Conservation (phyloP, 345 rosid genomes). For the Dipteronia dyeriana region DNA sequence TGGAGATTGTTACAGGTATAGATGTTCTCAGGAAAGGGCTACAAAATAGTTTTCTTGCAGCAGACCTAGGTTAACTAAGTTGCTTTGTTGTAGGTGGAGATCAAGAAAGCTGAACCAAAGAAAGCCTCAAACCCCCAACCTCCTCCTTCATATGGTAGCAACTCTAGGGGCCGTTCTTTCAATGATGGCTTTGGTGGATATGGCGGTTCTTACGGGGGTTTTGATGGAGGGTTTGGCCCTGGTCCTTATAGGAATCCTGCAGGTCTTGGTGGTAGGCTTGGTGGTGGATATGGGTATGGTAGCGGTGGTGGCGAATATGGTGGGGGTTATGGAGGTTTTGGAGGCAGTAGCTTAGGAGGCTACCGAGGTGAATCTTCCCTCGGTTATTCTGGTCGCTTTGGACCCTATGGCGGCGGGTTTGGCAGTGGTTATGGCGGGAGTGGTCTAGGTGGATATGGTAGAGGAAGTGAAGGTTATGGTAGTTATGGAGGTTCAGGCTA, state of each 20-base stretch:
- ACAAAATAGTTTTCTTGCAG: constrained; percentile 47
- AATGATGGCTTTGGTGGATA: constrained; percentile 66
- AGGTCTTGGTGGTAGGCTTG: constrained; percentile 53
- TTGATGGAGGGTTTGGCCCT: constrained; percentile 82
- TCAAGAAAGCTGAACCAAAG: constrained; percentile 99
- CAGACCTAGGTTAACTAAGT: constrained; percentile 86
- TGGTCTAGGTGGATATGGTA: constrained; percentile 68
- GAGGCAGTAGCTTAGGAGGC: constrained; percentile 64
- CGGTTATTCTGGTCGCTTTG: constrained; percentile 92
- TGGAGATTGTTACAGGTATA: constrained; percentile 42
- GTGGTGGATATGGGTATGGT: constrained; percentile 73
- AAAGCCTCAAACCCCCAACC: constrained; percentile 92
- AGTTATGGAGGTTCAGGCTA: constrained; percentile 59
- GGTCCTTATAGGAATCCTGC: constrained; percentile 81
- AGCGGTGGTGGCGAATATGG: constrained; percentile 70
- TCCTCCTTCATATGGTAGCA: constrained; percentile 71
- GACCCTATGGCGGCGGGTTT: constrained; percentile 71
- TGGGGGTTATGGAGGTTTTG: constrained; percentile 66
- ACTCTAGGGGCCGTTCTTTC: constrained; percentile 69
- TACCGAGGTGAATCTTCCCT: constrained; percentile 73
- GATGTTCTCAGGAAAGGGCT: constrained; percentile 39
- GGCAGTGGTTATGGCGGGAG: constrained; percentile 73
- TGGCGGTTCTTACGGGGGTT: constrained; percentile 62
- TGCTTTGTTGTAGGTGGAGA: constrained; percentile 99
- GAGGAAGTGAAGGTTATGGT: constrained; percentile 62